Evolutionary conservation across 345 rosid genomes (phyloP), one percentile per base, ranked within the genome.

Genomic region (Pugionium cornutum): DNA sequence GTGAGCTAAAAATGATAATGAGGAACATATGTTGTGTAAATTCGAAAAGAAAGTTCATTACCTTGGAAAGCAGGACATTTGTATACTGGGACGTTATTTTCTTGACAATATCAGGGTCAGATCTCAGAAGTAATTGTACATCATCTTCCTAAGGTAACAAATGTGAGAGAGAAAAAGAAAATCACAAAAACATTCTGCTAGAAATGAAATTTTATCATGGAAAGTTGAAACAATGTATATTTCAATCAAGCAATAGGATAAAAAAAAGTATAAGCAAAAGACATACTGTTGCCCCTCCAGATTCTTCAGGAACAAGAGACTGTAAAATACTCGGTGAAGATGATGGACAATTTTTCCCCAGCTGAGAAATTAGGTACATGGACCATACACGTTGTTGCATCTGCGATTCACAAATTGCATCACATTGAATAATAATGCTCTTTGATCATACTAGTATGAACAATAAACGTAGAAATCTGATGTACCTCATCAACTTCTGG

Each of bases 401-500:
- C 76, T 72, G 46, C 57, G 0, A 42, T n/a, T 41, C 49, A 5
- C 9, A 10, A 63, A 46, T n/a, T 1, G 1, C 10, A 49, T 53
- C 25, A 5, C 9, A 48, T 25, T 29, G 7, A 5, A 52, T 34
- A 34, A 2, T 40, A 34, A 18, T 5, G 5, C 53, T 43, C 53
- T 11, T 41, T 26, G 3, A 36, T 31, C 58, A 40, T 6, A 30
- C 41, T 46, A 47, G 1, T 10, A 45, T n/a, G 18, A 62, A 42
- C 31, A 7, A 53, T 29, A 46, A 1, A 32, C 37, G 2, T 46
- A 54, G 0, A 29, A 60, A 4, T 47, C 18, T 27, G 3, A 30
- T 45, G 33, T 61, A 87, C 95, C 89, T 85, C 86, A 36, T 82
- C 79, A 73, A 82, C 82, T 74, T 82, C 81, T 1, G 66, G 77